Evolutionary conservation across 495 filamentous ascomycete genomes (phyloP), one percentile per base, ranked within the genome.

Genomic region (Lophiostoma macrostomum): DNA sequence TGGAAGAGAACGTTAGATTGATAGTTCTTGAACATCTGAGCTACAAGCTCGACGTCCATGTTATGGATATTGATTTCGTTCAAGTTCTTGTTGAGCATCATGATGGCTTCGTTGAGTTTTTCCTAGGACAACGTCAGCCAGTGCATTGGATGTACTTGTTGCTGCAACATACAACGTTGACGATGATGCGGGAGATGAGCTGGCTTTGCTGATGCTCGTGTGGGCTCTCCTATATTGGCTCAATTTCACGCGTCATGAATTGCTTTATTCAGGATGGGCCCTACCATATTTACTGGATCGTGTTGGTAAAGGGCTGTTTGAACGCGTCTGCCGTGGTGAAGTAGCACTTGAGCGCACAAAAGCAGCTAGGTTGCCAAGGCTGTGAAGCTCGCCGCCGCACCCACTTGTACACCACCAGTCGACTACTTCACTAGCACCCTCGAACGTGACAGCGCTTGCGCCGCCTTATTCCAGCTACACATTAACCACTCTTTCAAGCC

Each of bases 11-110:
- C 93, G 64, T 96, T 98, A 3, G 88, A 95, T 69, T 95, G 90
- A 68, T 98, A 98, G 71, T 97, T 98, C 77, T 96, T 96, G 76
- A 97, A 98, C 93, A 98, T 98, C 69, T 97, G 93, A 6, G 93
- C 90, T 3, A 97, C 93, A 7, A 97, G 76, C 72, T 97, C 93
- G 4, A 96, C 88, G 66, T 97, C 91, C 90, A 96, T 95, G 63
- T 97, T 98, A 60, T 95, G 86, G 29, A 95, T 84, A 67, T 96
- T 97, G 80, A 96, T 95, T 60, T 96, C 90, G 88, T 96, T 57
- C 4, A 98, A 83, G 32, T 79, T 84, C 68, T 88, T 91, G 71
- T 96, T 98, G 77, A 97, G 79, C 5, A 87, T 82, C 72, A 94
- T 83, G 32, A 98, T 77, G 0, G 93, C 83, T 70, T 97, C 93